Evolutionary conservation across 495 filamentous ascomycete genomes (phyloP).

Genomic region (Neurospora sp.): DNA sequence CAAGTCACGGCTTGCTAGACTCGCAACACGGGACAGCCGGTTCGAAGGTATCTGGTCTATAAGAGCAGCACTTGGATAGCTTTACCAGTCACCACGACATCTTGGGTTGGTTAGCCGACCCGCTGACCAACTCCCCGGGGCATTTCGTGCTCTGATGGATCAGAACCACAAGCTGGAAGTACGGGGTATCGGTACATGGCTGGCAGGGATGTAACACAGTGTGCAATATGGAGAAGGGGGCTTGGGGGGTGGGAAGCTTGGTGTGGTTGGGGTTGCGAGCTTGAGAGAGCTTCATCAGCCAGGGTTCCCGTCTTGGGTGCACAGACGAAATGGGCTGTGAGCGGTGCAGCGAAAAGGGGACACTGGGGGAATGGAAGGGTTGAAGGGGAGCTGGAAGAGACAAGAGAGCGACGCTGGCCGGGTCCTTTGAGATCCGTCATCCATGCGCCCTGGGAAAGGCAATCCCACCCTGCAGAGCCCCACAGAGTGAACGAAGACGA

Average conservation of each 20-base stretch:
- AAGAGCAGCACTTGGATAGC: background rate
- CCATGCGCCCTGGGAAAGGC: slow-evolving; percentile 2
- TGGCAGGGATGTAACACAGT: background rate
- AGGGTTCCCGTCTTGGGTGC: background rate
- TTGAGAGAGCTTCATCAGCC: background rate
- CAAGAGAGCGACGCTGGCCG: background rate
- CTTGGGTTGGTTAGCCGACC: slow-evolving; percentile 3
- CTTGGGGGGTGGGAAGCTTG: background rate
- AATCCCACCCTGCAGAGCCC: slow-evolving; percentile 18
- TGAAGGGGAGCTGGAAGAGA: background rate
- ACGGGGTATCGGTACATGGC: background rate
- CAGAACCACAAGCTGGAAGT: background rate
- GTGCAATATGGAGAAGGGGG: background rate
- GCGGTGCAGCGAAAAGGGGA: slow-evolving; percentile 2
- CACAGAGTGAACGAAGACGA: slow-evolving; percentile 3
- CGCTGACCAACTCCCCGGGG: slow-evolving; percentile 13
- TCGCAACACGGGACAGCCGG: background rate
- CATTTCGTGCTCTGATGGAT: slow-evolving; percentile 8
- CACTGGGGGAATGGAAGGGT: slow-evolving; percentile 1
- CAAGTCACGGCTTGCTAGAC: background rate
- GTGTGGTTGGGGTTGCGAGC: slow-evolving; percentile 1
- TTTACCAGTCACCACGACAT: background rate
- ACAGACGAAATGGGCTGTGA: slow-evolving; percentile 3
- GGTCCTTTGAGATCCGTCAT: background rate
- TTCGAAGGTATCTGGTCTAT: background rate